Base-by-base conservation (phyloP, 495 filamentous ascomycete genomes). In the Geoglossum glabrum region DNA sequence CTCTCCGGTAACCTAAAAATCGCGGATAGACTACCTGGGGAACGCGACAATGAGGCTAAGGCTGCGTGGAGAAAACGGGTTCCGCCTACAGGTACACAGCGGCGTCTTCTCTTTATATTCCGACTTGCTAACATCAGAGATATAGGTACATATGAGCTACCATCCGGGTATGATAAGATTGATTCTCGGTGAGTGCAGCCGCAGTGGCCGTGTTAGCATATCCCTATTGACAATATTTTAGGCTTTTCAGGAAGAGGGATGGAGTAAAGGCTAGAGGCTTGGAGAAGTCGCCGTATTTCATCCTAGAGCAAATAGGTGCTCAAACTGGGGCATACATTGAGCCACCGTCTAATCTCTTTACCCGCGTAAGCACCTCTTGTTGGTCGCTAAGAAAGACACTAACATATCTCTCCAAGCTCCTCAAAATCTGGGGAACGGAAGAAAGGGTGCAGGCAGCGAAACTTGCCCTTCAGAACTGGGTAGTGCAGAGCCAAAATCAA, bases 351-450 rank as follows among this genome's bases (percentile, higher is more conserved):
- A 57, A 56, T 10, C 23, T 54, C n/a, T 36, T 55, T 11, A 64
- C 64, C 47, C 49, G 47, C 13, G 60, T 61, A 60, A 60, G 60
- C 36, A 43, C 38, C 17, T 10, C 17, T 25, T 7, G 9, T 1
- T 26, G 17, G 21, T 0, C 9, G 3, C 13, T 4, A 2, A 36
- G 40, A 26, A 60, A 19, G 26, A 25, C 25, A 30, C 11, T 60
- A 26, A 36, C 57, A 40, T 11, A 8, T 9, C 19, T 30, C 31
- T 31, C 9, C 51, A 46, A 61, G 31, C 27, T 47, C 13, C 57
- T 68, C 13, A 36, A 59, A 9, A 60, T 68, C 23, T 68, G 66
- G 66, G 66, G 66, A 17, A 55, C 45, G 33, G 30, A 27, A 26
- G 23, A 28, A 2, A 55, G 58, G 28, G 19, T 62, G 6, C 26